Percentiles rank a stretch among this genome's conserved stretches.
These are phyloP conservation scores for Uronychia setigera DNA, from an alignment of 73 alveolate genomes.

Conservation along the genomic window DNA sequence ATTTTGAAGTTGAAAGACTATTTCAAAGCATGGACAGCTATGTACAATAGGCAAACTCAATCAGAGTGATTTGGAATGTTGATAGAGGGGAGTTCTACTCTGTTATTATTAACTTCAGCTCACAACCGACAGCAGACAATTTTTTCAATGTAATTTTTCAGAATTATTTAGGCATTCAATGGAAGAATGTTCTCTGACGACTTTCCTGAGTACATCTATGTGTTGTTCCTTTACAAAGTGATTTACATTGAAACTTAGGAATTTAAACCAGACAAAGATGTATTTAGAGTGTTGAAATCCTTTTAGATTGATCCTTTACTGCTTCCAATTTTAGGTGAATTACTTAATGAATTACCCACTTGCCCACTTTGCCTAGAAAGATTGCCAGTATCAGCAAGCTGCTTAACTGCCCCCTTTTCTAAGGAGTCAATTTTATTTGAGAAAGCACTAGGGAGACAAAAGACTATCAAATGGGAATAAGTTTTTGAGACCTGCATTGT, in stretches of 20 bases:
- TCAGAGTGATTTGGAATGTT: neutral
- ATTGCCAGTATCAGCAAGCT: slow-evolving; percentile 75
- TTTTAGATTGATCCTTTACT: neutral
- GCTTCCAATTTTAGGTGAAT: slow-evolving; percentile 13
- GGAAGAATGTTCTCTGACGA: slow-evolving; percentile 62
- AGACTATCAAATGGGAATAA: slow-evolving; percentile 30
- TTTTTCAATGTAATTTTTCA: slow-evolving; percentile 26
- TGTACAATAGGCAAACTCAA: neutral
- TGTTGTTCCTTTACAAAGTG: slow-evolving; percentile 35
- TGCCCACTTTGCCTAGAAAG: slow-evolving; percentile 92
- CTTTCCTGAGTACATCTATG: slow-evolving; percentile 38
- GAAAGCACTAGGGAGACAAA: slow-evolving; percentile 2
- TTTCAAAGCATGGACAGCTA: neutral
- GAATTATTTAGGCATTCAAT: slow-evolving; percentile 37
- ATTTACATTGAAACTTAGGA: neutral
- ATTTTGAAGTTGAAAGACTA: neutral
- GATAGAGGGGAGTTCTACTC: slow-evolving; percentile 27
- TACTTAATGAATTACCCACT: slow-evolving; percentile 75
- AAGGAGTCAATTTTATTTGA: slow-evolving; percentile 25
- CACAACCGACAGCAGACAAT: slow-evolving; percentile 49
- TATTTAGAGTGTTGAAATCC: slow-evolving; percentile 7
- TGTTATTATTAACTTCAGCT: slow-evolving; percentile 28
- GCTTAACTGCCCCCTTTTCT: slow-evolving; percentile 68
- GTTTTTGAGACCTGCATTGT: slow-evolving; percentile 40
- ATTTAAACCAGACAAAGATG: neutral